Base-by-base conservation (phyloP, 257 asterid genomes). In the Lycium ferocissimum region DNA sequence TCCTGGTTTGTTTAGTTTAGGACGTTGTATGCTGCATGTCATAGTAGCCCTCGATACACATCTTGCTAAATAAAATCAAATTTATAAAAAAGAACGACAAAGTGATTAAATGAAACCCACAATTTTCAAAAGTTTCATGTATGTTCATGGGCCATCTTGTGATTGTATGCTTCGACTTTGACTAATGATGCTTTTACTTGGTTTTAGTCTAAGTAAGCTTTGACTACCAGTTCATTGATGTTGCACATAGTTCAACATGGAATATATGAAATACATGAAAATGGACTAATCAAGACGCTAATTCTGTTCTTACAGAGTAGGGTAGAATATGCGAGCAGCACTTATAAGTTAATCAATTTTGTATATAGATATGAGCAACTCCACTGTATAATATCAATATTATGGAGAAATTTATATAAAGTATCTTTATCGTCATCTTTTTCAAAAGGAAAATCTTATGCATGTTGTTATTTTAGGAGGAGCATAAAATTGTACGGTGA, bases 401-500 rank as follows among this genome's bases (percentile, higher is more conserved):
- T 49, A 12, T 6, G 62, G 61, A 49, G 61, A 75, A 20, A 75
- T 75, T 7, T 11, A 22, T 75, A 15, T 75, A 61, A 20, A 22
- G 9, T 20, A 75, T 49, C 14, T 47, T 76, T 26, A 2, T 26
- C 26, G 14, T 76, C 61, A 15, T 37, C 56, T 69, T 45, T 13
- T 47, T 11, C 35, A 17, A 0, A 53, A 76, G 17, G 69, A 10
- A 38, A 49, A 65, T 80, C 18, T 14, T 70, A 58, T 80, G 81
- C 20, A 14, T 78, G 59, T 72, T 20, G 37, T 59, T 80, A 63
- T 83, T 82, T 83, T 54, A 94, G 98, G 97, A 91, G 92, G 83
- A 90, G 83, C 84, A 87, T 93, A 83, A 93, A 90, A 87, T 85
- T 94, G 86, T 96, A 91, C 84, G 92, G 92, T 67, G 98, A 96